Base-by-base conservation (phyloP, 768 basidiomycete genomes). In the Agrocybe chaxingu region DNA sequence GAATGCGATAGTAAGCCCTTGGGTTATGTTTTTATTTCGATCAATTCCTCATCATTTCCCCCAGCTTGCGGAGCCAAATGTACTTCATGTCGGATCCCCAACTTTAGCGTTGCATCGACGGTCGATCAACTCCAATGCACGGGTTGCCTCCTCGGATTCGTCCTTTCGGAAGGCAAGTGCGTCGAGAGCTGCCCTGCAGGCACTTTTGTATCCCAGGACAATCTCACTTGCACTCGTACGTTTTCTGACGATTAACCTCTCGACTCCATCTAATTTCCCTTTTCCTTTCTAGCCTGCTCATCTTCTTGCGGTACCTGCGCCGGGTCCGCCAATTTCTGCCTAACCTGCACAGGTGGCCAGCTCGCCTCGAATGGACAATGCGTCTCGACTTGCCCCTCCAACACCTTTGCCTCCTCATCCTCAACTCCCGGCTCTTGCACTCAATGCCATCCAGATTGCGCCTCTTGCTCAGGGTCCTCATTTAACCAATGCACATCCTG, bases 391-490 rank as follows among this genome's bases (percentile, higher is more conserved):
- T 95, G 92, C 61, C 89, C 92, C 0, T 76, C 83, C 35, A 81
- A 80, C 52, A 80, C 84, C 1, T 86, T 92, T 68, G 69, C 74
- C 46, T 78, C 87, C 8, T 75, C 24, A 24, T 24, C 24, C 24
- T 24, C 24, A 24, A 24, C 3, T 24, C 24, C 81, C 30, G 80
- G 82, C 18, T 67, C 79, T 24, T 95, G 92, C 69, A 61, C 82
- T 48, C 58, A 83, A 4, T 96, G 93, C 65, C 92, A 95, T 52
- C 82, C 90, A 0, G 93, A 95, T 62, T 96, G 92, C 60, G 81
- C 80, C 11, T 83, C 86, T 1, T 96, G 93, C 67, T 81, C 82
- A 18, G 91, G 90, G n/a, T 59, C 78, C 16, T 79, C 82, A 0
- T 90, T 90, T 70, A 82, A 81, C 61, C 85, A 92, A 62, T 96